Base-by-base conservation (phyloP, 2,329 filamentous ascomycete genomes). In the Chaetomium strumarium region DNA sequence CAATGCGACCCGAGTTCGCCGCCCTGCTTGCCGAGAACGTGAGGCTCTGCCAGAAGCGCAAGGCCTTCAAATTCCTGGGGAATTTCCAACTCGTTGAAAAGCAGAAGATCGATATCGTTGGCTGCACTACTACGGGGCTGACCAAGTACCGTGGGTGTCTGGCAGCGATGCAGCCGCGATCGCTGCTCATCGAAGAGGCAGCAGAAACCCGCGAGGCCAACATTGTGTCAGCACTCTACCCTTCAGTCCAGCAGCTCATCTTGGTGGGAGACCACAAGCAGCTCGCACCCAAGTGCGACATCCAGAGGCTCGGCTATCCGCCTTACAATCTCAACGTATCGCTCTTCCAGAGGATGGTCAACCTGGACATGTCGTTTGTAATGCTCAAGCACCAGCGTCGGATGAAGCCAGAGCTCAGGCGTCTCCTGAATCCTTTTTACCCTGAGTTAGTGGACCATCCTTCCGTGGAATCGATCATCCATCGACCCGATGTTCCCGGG, bases 241-340 rank as follows among this genome's bases (percentile, higher is more conserved):
- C 72, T 2, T 75, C 72, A 1, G 63, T 82, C 2, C 71, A 81
- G 43, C 78, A 81, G 51, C 67, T 82, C 0, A 71, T 81, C 5
- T 68, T 82, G 0, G 73, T 95, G 0, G 89, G 90, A 1, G 89
- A 95, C 62, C 89, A 95, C 60, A 80, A 88, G 66, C 90, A 95
- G 63, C 73, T 95, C 2, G 80, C 83, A 10, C 88, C 84, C 0
- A 80, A 84, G 42, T 87, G 84, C 52, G 78, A 85, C 41, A 73
- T 86, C 1, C 70, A 69, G 2, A 76, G 78, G 1, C 76, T 90
- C 1, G 78, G 78, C 34, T 68, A 71, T 0, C 66, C 75, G 0
- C 86, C 86, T 0, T 90, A 79, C 64, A 76, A 80, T 57, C 74
- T 93, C 34, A 81, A 87, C 31, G 70, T 90, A 0, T 93, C 88